phyloP scores from a whole-genome alignment of 192 early-diverging fungal species.

The Oehlia diaphana region DNA sequence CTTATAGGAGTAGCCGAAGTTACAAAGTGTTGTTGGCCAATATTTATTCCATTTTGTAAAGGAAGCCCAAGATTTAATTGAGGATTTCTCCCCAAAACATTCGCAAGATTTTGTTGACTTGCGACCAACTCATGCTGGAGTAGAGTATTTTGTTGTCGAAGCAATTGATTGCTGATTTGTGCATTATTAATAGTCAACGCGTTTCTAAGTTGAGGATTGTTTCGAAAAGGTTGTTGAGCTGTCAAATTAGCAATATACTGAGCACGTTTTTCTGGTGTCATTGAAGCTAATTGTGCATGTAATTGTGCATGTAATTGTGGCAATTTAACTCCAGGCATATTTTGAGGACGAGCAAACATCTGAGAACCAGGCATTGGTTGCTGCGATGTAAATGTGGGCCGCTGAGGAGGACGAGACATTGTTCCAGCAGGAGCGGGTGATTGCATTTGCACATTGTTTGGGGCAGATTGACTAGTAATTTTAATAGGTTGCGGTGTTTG shows the following conservation, averaged over 20 bases:
- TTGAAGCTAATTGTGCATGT: neutral
- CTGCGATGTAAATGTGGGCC: neutral
- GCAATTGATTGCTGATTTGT: neutral
- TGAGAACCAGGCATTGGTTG: neutral
- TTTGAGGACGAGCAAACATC: neutral
- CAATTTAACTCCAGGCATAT: neutral
- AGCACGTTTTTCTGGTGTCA: conserved; percentile 2
- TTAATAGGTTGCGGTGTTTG: neutral
- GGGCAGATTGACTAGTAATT: neutral
- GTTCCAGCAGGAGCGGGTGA: neutral
- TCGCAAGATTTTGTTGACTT: conserved; percentile 8
- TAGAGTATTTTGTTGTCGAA: neutral
- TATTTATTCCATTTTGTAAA: neutral
- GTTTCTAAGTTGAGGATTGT: neutral
- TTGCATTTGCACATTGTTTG: neutral
- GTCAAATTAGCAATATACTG: neutral
- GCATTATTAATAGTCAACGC: neutral
- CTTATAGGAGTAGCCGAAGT: neutral
- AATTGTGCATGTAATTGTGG: neutral
- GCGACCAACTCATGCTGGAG: conserved; percentile 1
- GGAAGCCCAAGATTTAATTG: neutral
- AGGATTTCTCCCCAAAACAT: neutral
- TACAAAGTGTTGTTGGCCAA: conserved; percentile 2
- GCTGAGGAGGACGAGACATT: neutral
- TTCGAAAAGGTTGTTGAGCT: neutral